Base-by-base conservation (phyloP, 2,329 filamentous ascomycete species). In the Diaporthe sp. region DNA sequence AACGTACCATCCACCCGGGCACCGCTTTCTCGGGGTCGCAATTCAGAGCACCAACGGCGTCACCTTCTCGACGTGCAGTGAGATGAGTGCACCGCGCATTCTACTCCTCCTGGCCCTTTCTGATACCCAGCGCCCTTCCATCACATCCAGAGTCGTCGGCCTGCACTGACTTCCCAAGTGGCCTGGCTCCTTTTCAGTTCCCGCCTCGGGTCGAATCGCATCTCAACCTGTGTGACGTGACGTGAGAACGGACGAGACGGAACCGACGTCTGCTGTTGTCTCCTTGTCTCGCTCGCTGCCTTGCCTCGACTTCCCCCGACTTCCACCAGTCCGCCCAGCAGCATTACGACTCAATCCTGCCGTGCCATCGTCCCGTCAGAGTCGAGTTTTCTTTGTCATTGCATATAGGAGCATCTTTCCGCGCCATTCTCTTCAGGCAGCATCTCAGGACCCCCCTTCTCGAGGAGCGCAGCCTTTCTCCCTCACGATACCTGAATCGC, bases 341-440 rank as follows among this genome's bases (percentile, higher is more conserved):
- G 71, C 71, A 37, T 73, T 73, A 65, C 71, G 44, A 46, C 42
- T 71, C 73, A n/a, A 71, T 65, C 70, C 44, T 62, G 44, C 55
- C 71, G 51, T 65, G 58, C 55, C 42, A 51, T 46, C 51, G 68
- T 70, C 71, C 70, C 55, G 73, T 39, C 46, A 65, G 49, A 34
- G 44, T 42, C 60, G 60, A 28, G 17, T 74, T 73, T 74, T 71
- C 58, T 72, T 74, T 72, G 67, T 72, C 68, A 75, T 72, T 68
- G 68, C 75, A 65, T 76, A 75, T 73, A 75, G 60, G 71, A 72
- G 75, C 68, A 75, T 65, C 68, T 61, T 75, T 72, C 34, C 58
- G 68, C 53, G 37, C 53, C 70, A 49, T 49, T 17, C 51, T 25
- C 60, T 55, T n/a, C 58, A 61, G 51, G 51, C 37, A 49, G 28